Evolutionary conservation across 441 rosid genomes (phyloP).

Genomic region (Gossypium davidsonii): DNA sequence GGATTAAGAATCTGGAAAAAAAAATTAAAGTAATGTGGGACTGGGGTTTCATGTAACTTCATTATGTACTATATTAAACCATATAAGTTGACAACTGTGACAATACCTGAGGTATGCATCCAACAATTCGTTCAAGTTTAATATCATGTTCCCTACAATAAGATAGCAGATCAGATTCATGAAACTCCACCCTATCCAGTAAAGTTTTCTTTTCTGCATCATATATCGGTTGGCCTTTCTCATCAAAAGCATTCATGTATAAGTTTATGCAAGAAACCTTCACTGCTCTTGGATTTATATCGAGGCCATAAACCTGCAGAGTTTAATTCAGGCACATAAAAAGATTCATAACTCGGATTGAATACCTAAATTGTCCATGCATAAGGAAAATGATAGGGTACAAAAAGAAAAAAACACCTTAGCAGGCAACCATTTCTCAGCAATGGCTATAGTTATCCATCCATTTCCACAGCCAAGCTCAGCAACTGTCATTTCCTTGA

Average conservation of each 20-base stretch:
- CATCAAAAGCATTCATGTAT: slow-evolving; percentile 88
- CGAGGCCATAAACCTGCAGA: slow-evolving; percentile 89
- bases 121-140: slow-evolving; percentile 90
- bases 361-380: background rate
- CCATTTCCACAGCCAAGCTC: slow-evolving; percentile 99
- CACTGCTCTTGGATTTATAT: slow-evolving; percentile 91
- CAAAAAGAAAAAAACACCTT: slow-evolving; percentile 39
- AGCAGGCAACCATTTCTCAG: slow-evolving; percentile 83
- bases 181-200: slow-evolving; percentile 89
- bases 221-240: slow-evolving; percentile 63
- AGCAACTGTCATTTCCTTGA: slow-evolving; percentile 79
- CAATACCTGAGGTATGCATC: slow-evolving; percentile 96
- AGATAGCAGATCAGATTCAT: slow-evolving; percentile 83
- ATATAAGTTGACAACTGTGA: slow-evolving; percentile 2
- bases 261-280: slow-evolving; percentile 86
- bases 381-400: background rate
- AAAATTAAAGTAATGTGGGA: slow-evolving; percentile 8
- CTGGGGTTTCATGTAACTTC: slow-evolving; percentile 2
- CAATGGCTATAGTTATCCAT: slow-evolving; percentile 90
- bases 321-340: slow-evolving; percentile 6
- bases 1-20: slow-evolving; percentile 81
- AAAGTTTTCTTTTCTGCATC: slow-evolving; percentile 85
- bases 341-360: background rate
- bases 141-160: slow-evolving; percentile 68
- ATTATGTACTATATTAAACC: slow-evolving; percentile 4